Base-by-base conservation (phyloP, 1,139 yeast species). In the Wickerhamomyces sp. region DNA sequence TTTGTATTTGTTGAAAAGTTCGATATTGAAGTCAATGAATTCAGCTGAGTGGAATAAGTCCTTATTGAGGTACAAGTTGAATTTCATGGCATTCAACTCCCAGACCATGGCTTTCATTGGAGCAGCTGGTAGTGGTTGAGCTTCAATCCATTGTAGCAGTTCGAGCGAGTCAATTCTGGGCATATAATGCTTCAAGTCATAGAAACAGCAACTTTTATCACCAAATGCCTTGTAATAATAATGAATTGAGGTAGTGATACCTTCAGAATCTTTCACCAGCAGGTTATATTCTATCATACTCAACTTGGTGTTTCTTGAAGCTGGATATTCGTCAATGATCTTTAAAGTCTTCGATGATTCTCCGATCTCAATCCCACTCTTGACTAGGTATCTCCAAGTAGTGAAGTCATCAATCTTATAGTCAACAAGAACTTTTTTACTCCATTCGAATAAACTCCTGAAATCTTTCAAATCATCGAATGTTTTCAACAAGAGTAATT, bases 191-290 rank as follows among this genome's bases (percentile, higher is more conserved):
- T 65, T 69, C 39, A 84, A 63, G 57, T 86, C 95, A 36, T 69
- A 67, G 53, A 71, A 81, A 34, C 88, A 81, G 55, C 87, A 81
- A 31, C 76, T 65, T 57, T 85, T 87, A 41, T 66, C 52, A 10
- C 76, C 75, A 56, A 70, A 75, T 6, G 52, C 53, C 0, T 59
- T 47, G 51, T 77, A 71, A 59, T 84, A 88, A 1, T 55, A 55
- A 3, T 56, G 53, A 3, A 78, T 57, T 0, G 73, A 64, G 0
- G 56, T 53, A 4, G 58, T 50, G 3, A 67, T 44, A 14, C 54
- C 53, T 3, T 48, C 23, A 18, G 23, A 5, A 18, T 18, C 51
- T 0, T 50, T 59, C 0, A 53, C 27, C 15, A 55, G 62, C 2
- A 61, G 45, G 1, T 74, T 63, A 23, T 75, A 59, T 48, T 82